These are phyloP conservation scores for Chaetoscypha palmicola DNA, from an alignment of 2,329 filamentous ascomycete genomes.

Conservation along the genomic window DNA sequence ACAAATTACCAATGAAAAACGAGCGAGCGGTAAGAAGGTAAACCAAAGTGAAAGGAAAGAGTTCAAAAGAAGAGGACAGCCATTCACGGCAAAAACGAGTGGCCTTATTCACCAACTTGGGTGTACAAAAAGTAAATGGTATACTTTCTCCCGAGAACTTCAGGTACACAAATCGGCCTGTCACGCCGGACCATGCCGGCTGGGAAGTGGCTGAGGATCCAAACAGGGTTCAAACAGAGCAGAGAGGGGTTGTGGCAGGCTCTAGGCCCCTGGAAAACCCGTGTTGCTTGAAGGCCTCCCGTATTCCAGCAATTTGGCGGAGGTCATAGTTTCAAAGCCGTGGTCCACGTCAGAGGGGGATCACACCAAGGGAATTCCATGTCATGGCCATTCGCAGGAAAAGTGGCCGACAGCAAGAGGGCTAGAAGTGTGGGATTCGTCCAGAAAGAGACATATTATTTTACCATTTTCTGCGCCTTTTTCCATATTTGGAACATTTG, in stretches of 20 bases:
- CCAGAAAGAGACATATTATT: background rate
- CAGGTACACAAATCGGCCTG: background rate
- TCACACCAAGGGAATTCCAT: background rate
- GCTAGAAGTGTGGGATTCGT: background rate
- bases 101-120: background rate
- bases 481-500: background rate
- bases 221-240: background rate
- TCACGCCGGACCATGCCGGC: background rate
- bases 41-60: background rate
- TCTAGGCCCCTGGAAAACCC: background rate
- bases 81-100: background rate
- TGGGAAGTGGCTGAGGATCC: background rate
- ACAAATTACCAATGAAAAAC: background rate
- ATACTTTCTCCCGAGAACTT: background rate
- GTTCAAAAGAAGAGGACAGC: background rate
- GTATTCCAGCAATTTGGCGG: background rate
- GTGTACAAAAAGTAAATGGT: background rate
- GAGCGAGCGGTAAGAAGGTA: background rate
- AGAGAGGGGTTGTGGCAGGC: background rate
- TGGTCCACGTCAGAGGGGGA: background rate
- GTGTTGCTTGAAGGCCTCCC: background rate
- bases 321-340: background rate
- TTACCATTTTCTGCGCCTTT: background rate
- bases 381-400: background rate
- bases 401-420: background rate